Base-by-base conservation (phyloP, 108 stramenopile genomes). In the Stephanodiscus minutulus region DNA sequence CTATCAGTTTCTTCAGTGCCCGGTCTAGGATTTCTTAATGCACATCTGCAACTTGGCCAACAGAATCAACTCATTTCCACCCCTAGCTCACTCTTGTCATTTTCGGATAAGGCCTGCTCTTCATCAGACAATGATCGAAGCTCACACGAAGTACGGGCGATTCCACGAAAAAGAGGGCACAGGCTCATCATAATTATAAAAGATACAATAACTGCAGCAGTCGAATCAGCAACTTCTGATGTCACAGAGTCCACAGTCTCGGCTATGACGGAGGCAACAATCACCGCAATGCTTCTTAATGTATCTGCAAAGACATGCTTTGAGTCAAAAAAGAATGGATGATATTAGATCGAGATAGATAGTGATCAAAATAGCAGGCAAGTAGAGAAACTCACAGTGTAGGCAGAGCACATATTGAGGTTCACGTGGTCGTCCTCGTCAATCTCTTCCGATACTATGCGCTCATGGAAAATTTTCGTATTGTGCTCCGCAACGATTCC, bases 291-390 rank as follows among this genome's bases (percentile, higher is more conserved):
- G 53, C 87, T 87, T 29, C 91, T 68, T 29, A 89, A 20, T 0
- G 91, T 91, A 70, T 91, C 91, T 11, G 91, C 91, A 66, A 89
- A 86, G n/a, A 91, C 87, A 50, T 91, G 91, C 82, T 86, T 61
- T 48, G 2, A 15, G 43, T 46, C 22, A 21, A 31, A 50, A 54
- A 54, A 47, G 13, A 20, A 41, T 11, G 25, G 41, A 27, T 17
- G 9, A 61, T 24, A 55, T 28, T 61, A 49, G 64, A n/a, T 41
- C 27, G n/a, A 37, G 13, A 44, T n/a, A n/a, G n/a, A n/a, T n/a
- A n/a, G n/a, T n/a, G n/a, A n/a, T n/a, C n/a, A n/a, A n/a, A n/a
- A n/a, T n/a, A n/a, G 4, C 36, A 49, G 41, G 15, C 29, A 52
- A 20, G 63, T 39, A 28, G 12, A 36, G 57, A 44, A 46, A 79